A percentile compares a stretch with the other conserved stretches of the same genome.
Conservation (phyloP, 352 stramenopile species). For the Phytophthora multivora region DNA sequence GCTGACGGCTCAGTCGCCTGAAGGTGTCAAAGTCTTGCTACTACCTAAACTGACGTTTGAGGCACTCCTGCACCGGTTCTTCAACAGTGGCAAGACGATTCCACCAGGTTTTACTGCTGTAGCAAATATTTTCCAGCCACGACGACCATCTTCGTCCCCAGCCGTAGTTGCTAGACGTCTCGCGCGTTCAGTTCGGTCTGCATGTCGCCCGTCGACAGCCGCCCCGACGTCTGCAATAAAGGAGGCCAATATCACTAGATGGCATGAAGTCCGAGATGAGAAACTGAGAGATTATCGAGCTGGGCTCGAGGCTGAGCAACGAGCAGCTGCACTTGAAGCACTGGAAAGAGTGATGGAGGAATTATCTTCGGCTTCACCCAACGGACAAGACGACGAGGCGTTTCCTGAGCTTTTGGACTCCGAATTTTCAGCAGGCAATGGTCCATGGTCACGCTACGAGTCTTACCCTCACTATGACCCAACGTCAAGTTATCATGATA, state of each 20-base stretch:
- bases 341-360: conserved; percentile 26
- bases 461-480: conserved; percentile 11
- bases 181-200: conserved; percentile 10
- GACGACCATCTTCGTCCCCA: conserved; percentile 47
- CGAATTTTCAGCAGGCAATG: neutral
- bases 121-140: conserved; percentile 16
- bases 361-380: conserved; percentile 10
- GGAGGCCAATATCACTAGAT: conserved; percentile 34
- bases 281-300: conserved; percentile 31
- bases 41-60: conserved; percentile 48
- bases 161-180: conserved; percentile 22
- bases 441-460: conserved; percentile 20
- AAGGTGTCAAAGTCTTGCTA: conserved; percentile 33
- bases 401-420: neutral
- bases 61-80: conserved; percentile 43
- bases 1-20: conserved; percentile 20
- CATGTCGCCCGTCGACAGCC: conserved; percentile 28
- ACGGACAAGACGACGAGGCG: conserved; percentile 6
- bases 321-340: conserved; percentile 26
- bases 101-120: conserved; percentile 5
- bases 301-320: conserved; percentile 28
- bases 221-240: conserved; percentile 16
- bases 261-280: conserved; percentile 37
- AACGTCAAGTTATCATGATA: neutral
- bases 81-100: conserved; percentile 38